Evolutionary conservation across 2,329 filamentous ascomycete genomes (phyloP), one percentile per base, ranked within the genome.

Genomic region (Hypoxylon sp.): DNA sequence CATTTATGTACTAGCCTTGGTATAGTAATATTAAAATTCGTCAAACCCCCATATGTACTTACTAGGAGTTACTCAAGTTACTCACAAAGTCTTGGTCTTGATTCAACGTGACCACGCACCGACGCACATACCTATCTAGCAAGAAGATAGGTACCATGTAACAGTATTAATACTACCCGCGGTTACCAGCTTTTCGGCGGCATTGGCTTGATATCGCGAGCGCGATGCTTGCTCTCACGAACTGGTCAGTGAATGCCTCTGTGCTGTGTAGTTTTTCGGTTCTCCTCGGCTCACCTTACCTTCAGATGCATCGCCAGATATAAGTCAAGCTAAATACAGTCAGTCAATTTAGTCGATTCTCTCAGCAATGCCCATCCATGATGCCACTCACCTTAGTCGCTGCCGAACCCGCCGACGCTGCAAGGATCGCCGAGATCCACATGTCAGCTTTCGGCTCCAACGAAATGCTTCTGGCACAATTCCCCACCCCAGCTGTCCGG

Each of bases 401-500:
- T 55, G 72, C 72, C 19, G 32, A 59, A 2, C 48, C 19, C 2
- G 48, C 55, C 29, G 72, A 75, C n/a, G 72, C 72, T n/a, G 19
- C 51, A 25, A 71, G 74, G 21, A 75, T 74, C 57, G 67, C 69
- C 11, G 72, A 73, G 29, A 75, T 74, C 58, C 73, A 74, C 61
- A 72, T 73, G 68, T 62, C 67, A 3, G 68, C 69, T 11, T 75
- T 75, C 43, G 56, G 58, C 3, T 56, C 59, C 2, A 75, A 74
- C 57, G 62, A 64, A 8, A 72, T 74, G 73, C 70, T 74, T 1
- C 63, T 58, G n/a, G 71, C 72, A 2, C 70, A 74, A 32, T 74
- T 74, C 41, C 69, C 62, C 23, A 72, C 66, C 1, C 56, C 61
- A 1, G 46, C 57, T 4, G 51, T 69, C 12, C 73, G 69, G 14